phyloP scores from a whole-genome alignment of 2,329 filamentous ascomycete genomes.

The Penicillium sp. region DNA sequence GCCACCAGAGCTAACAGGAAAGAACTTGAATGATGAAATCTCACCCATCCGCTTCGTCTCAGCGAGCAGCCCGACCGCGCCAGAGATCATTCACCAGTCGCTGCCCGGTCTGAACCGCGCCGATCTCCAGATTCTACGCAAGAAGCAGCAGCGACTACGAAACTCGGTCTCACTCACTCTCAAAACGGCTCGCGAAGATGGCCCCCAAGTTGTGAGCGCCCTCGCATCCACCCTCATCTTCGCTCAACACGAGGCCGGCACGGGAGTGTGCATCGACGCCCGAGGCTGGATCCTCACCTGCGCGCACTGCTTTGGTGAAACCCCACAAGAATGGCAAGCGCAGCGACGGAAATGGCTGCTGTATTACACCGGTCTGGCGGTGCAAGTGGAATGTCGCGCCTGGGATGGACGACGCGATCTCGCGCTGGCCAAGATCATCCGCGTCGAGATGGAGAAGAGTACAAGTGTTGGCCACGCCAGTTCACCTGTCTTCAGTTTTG shows the following conservation, averaged over 20 bases:
- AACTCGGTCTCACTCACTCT: neutral
- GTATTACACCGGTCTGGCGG: slow-evolving; percentile 45
- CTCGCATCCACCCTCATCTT: slow-evolving; percentile 47
- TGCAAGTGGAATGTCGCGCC: slow-evolving; percentile 44
- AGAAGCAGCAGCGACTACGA: neutral
- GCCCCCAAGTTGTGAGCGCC: neutral
- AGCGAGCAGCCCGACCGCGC: neutral
- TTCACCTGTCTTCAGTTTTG: slow-evolving; percentile 24
- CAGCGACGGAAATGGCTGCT: slow-evolving; percentile 47
- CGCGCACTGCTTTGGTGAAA: slow-evolving; percentile 57
- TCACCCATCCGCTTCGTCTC: neutral
- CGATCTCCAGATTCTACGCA: neutral
- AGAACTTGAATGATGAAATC: too few species aligned
- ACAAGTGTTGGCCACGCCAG: slow-evolving; percentile 47
- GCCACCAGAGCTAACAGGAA: neutral
- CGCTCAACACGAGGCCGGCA: slow-evolving; percentile 55
- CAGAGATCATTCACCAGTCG: neutral
- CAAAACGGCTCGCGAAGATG: neutral
- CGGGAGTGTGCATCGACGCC: slow-evolving; percentile 54
- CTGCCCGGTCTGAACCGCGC: neutral
- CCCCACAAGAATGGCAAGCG: slow-evolving; percentile 22
- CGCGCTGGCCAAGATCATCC: slow-evolving; percentile 50
- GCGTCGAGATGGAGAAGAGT: slow-evolving; percentile 29
- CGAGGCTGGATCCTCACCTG: slow-evolving; percentile 55
- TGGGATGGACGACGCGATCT: slow-evolving; percentile 54